These are phyloP conservation scores for Choiromyces venosus DNA, from an alignment of 495 filamentous ascomycete species.

Conservation along the genomic window DNA sequence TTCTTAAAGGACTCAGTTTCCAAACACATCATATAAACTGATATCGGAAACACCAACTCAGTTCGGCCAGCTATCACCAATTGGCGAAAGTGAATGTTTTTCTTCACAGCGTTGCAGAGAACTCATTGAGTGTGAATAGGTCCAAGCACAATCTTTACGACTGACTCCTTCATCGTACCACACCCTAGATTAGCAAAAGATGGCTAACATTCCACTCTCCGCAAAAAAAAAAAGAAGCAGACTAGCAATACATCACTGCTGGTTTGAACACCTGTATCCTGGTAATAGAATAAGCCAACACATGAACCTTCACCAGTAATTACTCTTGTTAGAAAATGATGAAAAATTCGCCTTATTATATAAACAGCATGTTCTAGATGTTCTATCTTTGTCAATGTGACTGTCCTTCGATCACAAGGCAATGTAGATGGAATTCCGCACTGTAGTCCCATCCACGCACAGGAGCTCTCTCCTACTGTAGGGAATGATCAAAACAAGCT, in stretches of 20 bases:
- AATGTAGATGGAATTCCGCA: neutral
- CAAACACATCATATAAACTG: neutral
- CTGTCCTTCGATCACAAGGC: neutral
- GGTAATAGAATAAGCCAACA: neutral
- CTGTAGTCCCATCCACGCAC: neutral
- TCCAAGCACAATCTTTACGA: neutral
- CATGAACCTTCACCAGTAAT: neutral
- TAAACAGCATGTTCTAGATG: neutral
- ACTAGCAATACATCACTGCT: neutral
- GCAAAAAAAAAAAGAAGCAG: neutral
- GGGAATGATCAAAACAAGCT: neutral
- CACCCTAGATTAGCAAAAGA: neutral
- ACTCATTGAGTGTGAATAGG: neutral
- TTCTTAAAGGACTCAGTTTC: neutral
- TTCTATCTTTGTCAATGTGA: neutral
- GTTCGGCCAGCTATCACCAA: neutral
- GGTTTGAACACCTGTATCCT: too few relatives aligned
- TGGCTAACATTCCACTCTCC: neutral
- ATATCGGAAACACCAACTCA: neutral
- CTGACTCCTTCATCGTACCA: neutral
- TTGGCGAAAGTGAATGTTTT: neutral
- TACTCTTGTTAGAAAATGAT: neutral
- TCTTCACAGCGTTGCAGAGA: neutral
- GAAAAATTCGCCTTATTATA: neutral
- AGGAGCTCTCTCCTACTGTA: neutral